Percentiles rank a stretch among this genome's conserved stretches.
Evolutionary conservation across 352 stramenopile genomes (phyloP).

Genomic region (Phytophthora sp.): DNA sequence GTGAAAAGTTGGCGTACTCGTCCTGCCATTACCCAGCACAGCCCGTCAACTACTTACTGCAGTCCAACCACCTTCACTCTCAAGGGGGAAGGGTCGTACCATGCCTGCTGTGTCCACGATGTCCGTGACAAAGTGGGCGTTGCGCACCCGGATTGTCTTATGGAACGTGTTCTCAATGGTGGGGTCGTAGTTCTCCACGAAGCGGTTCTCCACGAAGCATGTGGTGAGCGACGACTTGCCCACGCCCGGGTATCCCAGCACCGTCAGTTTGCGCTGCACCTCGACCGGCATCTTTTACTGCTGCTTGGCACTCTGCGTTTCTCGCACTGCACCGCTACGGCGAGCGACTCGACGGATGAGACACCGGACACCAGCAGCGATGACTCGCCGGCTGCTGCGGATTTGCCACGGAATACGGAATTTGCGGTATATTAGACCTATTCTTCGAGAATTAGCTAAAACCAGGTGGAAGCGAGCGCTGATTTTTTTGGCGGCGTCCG

Average conservation of each 20-base stretch:
- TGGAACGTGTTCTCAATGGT: constrained; percentile 97
- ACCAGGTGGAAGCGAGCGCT: too few species aligned
- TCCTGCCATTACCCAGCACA: constrained; percentile 58
- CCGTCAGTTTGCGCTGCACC: constrained; percentile 95
- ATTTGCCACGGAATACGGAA: constrained; percentile 13
- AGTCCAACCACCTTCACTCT: too few species aligned
- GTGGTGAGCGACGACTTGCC: constrained; percentile 96
- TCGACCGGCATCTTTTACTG: constrained; percentile 81
- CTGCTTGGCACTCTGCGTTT: constrained; percentile 24
- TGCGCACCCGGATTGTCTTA: constrained; percentile 96
- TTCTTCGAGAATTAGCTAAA: too few species aligned
- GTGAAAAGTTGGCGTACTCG: constrained; percentile 96
- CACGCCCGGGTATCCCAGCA: constrained; percentile 94
- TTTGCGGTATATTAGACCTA: constrained; percentile 11
- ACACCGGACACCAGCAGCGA: constrained; percentile 17
- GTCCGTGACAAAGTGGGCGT: constrained; percentile 96
- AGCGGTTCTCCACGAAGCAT: constrained; percentile 94
- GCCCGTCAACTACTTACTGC: too few species aligned
- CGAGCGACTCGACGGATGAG: constrained; percentile 22
- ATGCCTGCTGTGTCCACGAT: constrained; percentile 98
- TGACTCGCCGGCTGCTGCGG: constrained; percentile 1
- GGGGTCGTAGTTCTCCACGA: constrained; percentile 94
- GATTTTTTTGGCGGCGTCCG: too few species aligned
- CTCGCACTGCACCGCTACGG: constrained; percentile 16
- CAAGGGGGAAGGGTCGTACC: constrained; percentile 43